Conservation (phyloP, 2,329 filamentous ascomycete genomes). For the Hymenoscyphus albidus region DNA sequence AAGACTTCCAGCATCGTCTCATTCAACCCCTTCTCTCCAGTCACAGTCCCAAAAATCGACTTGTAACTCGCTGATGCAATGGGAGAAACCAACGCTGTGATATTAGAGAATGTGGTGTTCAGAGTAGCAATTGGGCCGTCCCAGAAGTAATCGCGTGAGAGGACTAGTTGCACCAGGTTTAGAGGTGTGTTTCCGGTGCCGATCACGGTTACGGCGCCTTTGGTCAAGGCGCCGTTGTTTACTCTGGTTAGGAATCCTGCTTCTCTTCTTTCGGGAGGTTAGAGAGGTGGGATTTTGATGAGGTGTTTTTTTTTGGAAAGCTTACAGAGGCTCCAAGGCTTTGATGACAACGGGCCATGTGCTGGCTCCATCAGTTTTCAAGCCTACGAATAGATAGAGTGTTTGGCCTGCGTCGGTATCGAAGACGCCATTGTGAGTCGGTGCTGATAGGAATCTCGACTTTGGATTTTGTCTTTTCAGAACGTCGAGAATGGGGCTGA, state of each 20-base stretch:
- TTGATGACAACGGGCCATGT: slow-evolving; percentile 54
- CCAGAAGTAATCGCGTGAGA: slow-evolving; percentile 54
- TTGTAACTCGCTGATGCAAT: slow-evolving; percentile 55
- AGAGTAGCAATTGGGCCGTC: slow-evolving; percentile 42
- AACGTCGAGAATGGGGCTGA: slow-evolving; percentile 30
- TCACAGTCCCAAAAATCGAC: slow-evolving; percentile 46
- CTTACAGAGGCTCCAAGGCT: slow-evolving; percentile 55
- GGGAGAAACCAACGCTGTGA: slow-evolving; percentile 31
- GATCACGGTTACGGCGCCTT: slow-evolving; percentile 29
- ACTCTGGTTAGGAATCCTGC: slow-evolving; percentile 34
- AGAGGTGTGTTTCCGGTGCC: slow-evolving; percentile 40
- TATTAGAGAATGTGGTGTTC: slow-evolving; percentile 28
- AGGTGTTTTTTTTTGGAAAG: slow-evolving; percentile 35
- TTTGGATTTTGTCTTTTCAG: slow-evolving; percentile 31
- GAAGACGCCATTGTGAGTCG: slow-evolving; percentile 57
- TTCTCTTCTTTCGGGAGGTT: slow-evolving; percentile 17
- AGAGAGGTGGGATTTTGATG: background rate
- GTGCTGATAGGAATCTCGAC: slow-evolving; percentile 41
- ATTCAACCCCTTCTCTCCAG: slow-evolving; percentile 44
- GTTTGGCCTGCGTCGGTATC: slow-evolving; percentile 54
- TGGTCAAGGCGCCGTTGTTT: slow-evolving; percentile 25
- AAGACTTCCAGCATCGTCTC: slow-evolving; percentile 41
- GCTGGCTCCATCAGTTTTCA: slow-evolving; percentile 54
- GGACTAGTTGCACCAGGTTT: slow-evolving; percentile 45
- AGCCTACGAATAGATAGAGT: slow-evolving; percentile 60